Base-by-base conservation (phyloP, 345 rosid genomes). In the Garcia nutans region DNA sequence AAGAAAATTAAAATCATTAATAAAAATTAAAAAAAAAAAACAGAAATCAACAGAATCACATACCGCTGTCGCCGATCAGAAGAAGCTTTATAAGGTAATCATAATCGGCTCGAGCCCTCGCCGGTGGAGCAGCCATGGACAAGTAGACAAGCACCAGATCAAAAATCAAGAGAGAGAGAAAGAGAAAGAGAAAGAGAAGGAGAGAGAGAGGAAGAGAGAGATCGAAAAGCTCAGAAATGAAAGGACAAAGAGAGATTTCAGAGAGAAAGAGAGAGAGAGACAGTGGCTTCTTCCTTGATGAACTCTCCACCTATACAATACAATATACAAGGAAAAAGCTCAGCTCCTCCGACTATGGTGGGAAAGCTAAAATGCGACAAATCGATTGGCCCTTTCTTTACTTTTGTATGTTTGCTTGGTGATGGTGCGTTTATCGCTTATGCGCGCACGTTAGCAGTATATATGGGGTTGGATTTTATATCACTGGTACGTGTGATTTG, bases 61-160 rank as follows among this genome's bases (percentile, higher is more conserved):
- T 68, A 78, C 81, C 81, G 61, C 81, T 78, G 47, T 78, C 81
- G 47, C 81, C 81, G 33, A 78, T 78, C 31, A 78, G 50, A 61
- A 78, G 81, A 49, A 78, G 81, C 63, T 78, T 78, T 16, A 78
- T 78, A 63, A 78, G 81, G 73, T 60, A 78, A 68, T 78, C 77
- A 31, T 73, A 67, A 68, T 73, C 77, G 10, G 81, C 81, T 5
- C 81, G 57, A 16, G 81, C 81, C 47, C 81, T 67, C 37, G 81
- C 70, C 16, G 77, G 77, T 31, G 77, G 70, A 67, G 81, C 81
- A 59, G 81, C 81, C 81, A 78, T 78, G 9, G 81, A 16, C 23
- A 31, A 37, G 47, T 41, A 17, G 1, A 15, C 44, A 7, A 26
- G 47, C 23, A 66, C 20, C n/a, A 56, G 41, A 66, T 47, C 50